Base-by-base conservation (phyloP, 2,329 filamentous ascomycete species). In the Trichoderma pleuroti region DNA sequence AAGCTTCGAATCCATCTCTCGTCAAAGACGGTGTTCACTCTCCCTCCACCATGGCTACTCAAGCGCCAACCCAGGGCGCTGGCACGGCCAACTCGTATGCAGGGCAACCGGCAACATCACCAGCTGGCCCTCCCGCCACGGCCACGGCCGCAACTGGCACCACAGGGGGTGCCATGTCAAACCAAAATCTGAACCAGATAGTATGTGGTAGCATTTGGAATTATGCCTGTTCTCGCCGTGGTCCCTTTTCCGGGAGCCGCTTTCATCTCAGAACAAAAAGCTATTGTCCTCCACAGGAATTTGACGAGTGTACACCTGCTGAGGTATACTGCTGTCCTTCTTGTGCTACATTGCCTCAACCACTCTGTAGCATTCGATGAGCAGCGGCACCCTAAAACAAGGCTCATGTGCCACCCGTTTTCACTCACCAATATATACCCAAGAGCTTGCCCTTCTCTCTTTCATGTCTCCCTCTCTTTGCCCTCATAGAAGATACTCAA, bases 161-260 rank as follows among this genome's bases (percentile, higher is more conserved):
- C 12, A 69, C 71, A 39, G 73, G 73, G 9, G 74, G 76, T 24
- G 80, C 82, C 11, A 90, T 93, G 82, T 93, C 92, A 2, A 93
- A 95, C 73, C 93, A 97, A 77, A 97, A 98, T 78, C 82, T 98
- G 1, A 98, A 98, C 77, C 94, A 97, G 76, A 98, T 98, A 81
- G 95, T 98, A 87, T 87, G 94, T 84, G 34, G 14, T 85, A 59
- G 54, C 11, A 32, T 30, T 57, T 57, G 46, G n/a, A 49, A 49
- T 49, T 24, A 24, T 49, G 46, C 46, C 46, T 49, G 46, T 24
- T 49, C 46, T 9, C 4, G 8, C n/a, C n/a, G n/a, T 24, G 42
- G n/a, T 49, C n/a, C 46, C 30, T 46, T 12, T n/a, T n/a, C 9
- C 10, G 18, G 42, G 42, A 9, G 42, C 18, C 36, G 36, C 42